Base-by-base conservation (phyloP, 192 early-diverging fungal species). In the Umbelopsis vinacea region DNA sequence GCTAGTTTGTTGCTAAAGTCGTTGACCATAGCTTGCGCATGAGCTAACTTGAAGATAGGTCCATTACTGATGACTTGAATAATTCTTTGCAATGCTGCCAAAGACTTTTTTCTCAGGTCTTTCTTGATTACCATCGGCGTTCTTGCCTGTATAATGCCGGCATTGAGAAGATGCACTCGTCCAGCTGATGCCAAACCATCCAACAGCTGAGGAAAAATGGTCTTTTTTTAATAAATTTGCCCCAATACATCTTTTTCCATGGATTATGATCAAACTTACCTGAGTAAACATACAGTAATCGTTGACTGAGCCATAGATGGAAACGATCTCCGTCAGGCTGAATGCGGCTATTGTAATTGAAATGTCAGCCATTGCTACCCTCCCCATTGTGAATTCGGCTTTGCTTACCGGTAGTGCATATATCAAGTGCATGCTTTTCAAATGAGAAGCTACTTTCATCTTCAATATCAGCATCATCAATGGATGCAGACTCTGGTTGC, bases 201-300 rank as follows among this genome's bases (percentile, higher is more conserved):
- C 33, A 63, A 37, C 0, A 63, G 33, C 57, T 63, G 3, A 29
- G 29, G 29, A n/a, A n/a, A n/a, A n/a, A n/a, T n/a, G n/a, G n/a
- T n/a, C n/a, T n/a, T n/a, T n/a, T n/a, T n/a, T n/a, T n/a, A n/a
- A n/a, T n/a, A n/a, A n/a, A n/a, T n/a, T n/a, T n/a, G n/a, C n/a
- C n/a, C n/a, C n/a, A n/a, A n/a, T n/a, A n/a, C n/a, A n/a, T n/a
- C n/a, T n/a, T n/a, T n/a, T n/a, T 5, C 4, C 33, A 19, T 19
- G 23, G 26, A 15, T 17, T 10, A 2, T 35, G 2, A 14, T 14
- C 26, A 15, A 14, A 2, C 33, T 38, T 63, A 63, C 57, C 57
- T 63, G 57, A 63, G 57, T 63, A 37, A 63, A 63, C 57, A 63
- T 63, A 26, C 57, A 63, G 33, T 63, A 63, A 14, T 63, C 57